Percentiles rank a stretch among this genome's conserved stretches.
Evolutionary conservation across 352 stramenopile genomes (phyloP).

Genomic region (Aphanomyces cochlioides): DNA sequence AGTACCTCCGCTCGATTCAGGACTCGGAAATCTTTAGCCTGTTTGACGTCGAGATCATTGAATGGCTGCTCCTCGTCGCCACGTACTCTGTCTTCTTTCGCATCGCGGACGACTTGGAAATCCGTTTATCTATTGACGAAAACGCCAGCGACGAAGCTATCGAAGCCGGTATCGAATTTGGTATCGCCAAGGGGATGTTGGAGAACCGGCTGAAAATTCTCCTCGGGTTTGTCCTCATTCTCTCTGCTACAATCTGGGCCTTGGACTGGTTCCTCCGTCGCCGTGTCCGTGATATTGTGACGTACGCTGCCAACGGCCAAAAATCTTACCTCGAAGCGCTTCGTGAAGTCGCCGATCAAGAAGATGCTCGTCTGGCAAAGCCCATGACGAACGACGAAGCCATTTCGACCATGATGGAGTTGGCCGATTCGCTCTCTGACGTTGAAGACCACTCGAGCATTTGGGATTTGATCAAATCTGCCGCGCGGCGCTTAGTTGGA

Average conservation of each 20-base stretch:
- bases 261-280: slow-evolving; percentile 10
- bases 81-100: slow-evolving; percentile 23
- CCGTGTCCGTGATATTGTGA: slow-evolving; percentile 20
- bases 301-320: slow-evolving; percentile 13
- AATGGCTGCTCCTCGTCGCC: slow-evolving; percentile 20
- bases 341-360: neutral
- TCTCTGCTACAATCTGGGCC: neutral
- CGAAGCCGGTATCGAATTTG: neutral
- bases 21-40: slow-evolving; percentile 27
- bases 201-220: neutral
- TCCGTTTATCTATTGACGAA: neutral
- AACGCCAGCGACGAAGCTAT: slow-evolving; percentile 2
- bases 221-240: slow-evolving; percentile 12
- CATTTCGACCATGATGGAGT: slow-evolving; percentile 1
- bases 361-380: neutral
- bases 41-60: slow-evolving; percentile 28
- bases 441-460: slow-evolving; percentile 27
- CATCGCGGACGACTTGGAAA: slow-evolving; percentile 7
- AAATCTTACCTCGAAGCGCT: slow-evolving; percentile 13
- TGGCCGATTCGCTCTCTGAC: slow-evolving; percentile 21
- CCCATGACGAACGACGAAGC: slow-evolving; percentile 5
- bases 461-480: slow-evolving; percentile 12
- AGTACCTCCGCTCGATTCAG: slow-evolving; percentile 28
- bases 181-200: neutral
- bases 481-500: neutral